Evolutionary conservation across 1,284 basidiomycete species (phyloP).

Genomic region (Blastosporella zonata): DNA sequence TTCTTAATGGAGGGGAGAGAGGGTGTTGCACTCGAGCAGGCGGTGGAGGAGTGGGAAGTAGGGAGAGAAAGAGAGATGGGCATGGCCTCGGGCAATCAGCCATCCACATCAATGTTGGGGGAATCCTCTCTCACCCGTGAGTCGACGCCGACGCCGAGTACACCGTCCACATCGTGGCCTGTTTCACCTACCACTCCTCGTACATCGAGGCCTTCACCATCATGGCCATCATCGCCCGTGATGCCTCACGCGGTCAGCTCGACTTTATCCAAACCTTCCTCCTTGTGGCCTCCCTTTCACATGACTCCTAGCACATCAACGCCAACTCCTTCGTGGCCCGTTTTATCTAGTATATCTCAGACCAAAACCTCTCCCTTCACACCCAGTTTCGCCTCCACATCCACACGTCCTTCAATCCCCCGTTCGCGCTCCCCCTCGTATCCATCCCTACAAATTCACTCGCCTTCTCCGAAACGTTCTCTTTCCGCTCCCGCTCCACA

Average conservation of each 20-base stretch:
- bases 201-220: not conserved
- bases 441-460: slow-evolving; percentile 8
- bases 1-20: slow-evolving; percentile 67
- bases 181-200: not conserved
- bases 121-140: not conserved
- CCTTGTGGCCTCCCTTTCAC: not conserved
- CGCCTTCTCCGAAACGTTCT: slow-evolving; percentile 55
- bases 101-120: not conserved
- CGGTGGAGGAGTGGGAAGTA: slow-evolving; percentile 63
- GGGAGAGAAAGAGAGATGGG: slow-evolving; percentile 2
- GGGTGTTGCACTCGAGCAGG: slow-evolving; percentile 59
- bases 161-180: not conserved
- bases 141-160: not conserved
- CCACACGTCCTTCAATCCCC: not conserved
- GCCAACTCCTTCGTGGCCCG: not conserved
- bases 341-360: not conserved
- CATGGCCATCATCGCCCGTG: not conserved
- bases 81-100: not conserved
- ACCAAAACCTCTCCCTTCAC: not conserved
- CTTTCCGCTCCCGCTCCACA: slow-evolving; percentile 47
- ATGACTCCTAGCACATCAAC: not conserved
- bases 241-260: not conserved
- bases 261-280: not conserved
- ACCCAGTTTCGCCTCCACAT: not conserved
- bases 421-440: not conserved